Conservation (phyloP, 2,329 filamentous ascomycete genomes). For the Colletotrichum somersetense region DNA sequence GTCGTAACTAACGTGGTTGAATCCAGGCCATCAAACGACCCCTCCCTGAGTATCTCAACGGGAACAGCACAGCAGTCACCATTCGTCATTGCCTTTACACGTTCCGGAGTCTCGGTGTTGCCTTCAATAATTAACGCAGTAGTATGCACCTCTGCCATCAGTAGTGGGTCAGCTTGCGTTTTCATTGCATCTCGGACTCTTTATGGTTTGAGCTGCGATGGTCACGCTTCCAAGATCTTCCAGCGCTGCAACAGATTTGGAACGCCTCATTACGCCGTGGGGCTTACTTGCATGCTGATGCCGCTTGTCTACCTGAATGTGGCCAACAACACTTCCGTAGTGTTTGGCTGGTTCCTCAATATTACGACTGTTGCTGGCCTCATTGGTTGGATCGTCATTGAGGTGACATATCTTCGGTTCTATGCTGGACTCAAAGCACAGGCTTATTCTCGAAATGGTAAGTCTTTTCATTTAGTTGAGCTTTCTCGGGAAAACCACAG, state of each 20-base stretch:
- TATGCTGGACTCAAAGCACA: conserved; percentile 31
- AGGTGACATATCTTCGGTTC: conserved; percentile 71
- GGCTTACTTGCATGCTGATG: conserved; percentile 67
- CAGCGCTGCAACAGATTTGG: conserved; percentile 27
- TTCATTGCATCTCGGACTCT: conserved; percentile 68
- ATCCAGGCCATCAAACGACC: conserved; percentile 60
- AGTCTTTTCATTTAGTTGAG: neutral
- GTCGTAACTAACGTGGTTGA: neutral
- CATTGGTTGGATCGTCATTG: conserved; percentile 67
- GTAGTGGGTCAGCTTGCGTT: conserved; percentile 64
- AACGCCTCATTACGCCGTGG: conserved; percentile 45
- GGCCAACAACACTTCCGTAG: conserved; percentile 67
- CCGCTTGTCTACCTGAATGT: conserved; percentile 74
- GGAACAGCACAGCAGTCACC: conserved; percentile 55
- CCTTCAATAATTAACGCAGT: conserved; percentile 68
- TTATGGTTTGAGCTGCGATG: conserved; percentile 65
- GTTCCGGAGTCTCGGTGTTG: conserved; percentile 64
- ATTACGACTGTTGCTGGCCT: conserved; percentile 65
- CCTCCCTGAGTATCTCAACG: conserved; percentile 55
- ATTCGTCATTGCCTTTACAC: conserved; percentile 64
- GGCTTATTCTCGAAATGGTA: conserved; percentile 19
- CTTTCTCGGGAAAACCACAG: rapidly evolving
- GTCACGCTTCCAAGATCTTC: conserved; percentile 65
- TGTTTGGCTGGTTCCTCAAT: conserved; percentile 72
- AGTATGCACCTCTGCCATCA: conserved; percentile 65